Base-by-base conservation (phyloP, 2,329 filamentous ascomycete species). In the Hypoxylon sp. region DNA sequence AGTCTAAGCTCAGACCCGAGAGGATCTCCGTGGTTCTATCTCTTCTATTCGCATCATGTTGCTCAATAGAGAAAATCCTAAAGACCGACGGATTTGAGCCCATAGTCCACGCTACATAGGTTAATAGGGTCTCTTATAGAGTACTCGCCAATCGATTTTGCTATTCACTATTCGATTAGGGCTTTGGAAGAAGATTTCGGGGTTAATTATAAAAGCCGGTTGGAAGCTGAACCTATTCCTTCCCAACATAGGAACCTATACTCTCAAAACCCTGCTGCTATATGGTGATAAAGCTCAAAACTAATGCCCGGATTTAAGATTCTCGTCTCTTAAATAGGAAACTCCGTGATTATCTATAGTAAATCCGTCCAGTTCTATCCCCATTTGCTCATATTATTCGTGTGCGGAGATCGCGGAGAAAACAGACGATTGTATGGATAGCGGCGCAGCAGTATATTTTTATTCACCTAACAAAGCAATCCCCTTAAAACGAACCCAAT, bases 311-410 rank as follows among this genome's bases (percentile, higher is more conserved):
- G 46, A 17, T 26, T 29, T 31, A 31, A 26, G 13, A 29, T 11
- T 50, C 26, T 29, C 46, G 14, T 31, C 29, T 31, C 29, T 31
- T 6, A 31, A 6, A 31, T 31, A 31, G 29, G 29, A 31, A 24
- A 10, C 24, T 48, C 29, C 5, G 3, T 13, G 14, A 37, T 24
- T 47, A 8, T 5, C n/a, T 5, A 24, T 1, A 6, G n/a, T 46
- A 57, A 57, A n/a, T 57, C 29, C n/a, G 39, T 47, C 8, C 11
- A n/a, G 2, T 39, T 46, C 35, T 58, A 48, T 47, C 42, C 17
- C 42, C 42, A 48, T 48, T 26, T 8, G n/a, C 26, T 13, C 17
- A 11, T n/a, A 31, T 26, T 33, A 6, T 39, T 9, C 6, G 3
- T 5, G 5, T 37, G 17, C 31, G 9, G 31, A 37, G 50, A 31